Evolutionary conservation across 306 rosid genomes (phyloP).

Genomic region (Quercus cerris): DNA sequence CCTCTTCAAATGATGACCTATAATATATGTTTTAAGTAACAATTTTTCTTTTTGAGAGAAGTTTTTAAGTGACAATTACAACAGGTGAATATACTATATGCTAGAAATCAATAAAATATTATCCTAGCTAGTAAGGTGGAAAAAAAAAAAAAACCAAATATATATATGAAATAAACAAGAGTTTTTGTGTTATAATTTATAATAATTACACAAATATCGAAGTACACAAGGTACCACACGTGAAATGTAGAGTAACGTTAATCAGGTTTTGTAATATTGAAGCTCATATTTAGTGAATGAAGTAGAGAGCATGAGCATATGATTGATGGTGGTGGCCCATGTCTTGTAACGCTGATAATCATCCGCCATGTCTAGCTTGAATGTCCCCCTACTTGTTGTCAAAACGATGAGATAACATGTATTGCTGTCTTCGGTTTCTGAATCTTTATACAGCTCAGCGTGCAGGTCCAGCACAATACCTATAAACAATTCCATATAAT

Average conservation of each 20-base stretch:
- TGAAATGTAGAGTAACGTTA: not conserved
- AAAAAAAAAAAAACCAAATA: not conserved
- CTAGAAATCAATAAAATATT: too few relatives aligned
- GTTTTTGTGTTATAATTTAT: not conserved
- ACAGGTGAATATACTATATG: too few relatives aligned
- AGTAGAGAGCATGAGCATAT: slow-evolving; percentile 66
- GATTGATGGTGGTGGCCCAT: slow-evolving; percentile 74
- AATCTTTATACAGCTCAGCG: slow-evolving; percentile 69
- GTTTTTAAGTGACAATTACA: too few relatives aligned
- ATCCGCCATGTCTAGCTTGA: slow-evolving; percentile 87
- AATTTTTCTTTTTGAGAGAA: too few relatives aligned
- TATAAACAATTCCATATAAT: slow-evolving; percentile 1
- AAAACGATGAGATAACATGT: slow-evolving; percentile 77
- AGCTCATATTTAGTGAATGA: slow-evolving; percentile 57
- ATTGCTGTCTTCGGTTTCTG: slow-evolving; percentile 47
- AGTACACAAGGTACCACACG: not conserved
- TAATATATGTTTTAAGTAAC: too few relatives aligned
- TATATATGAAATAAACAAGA: not conserved
- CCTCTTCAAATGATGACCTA: too few relatives aligned
- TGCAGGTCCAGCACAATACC: slow-evolving; percentile 59
- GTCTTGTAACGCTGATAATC: slow-evolving; percentile 64
- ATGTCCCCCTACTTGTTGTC: slow-evolving; percentile 64
- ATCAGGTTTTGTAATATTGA: slow-evolving; percentile 26
- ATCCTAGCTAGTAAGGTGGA: not conserved
- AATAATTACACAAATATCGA: not conserved